A percentile compares a stretch with the other conserved stretches of the same genome.
These are phyloP conservation scores for Telopea speciosissima DNA, from an alignment of 177 flowering plant genomes.

Conservation along the genomic window DNA sequence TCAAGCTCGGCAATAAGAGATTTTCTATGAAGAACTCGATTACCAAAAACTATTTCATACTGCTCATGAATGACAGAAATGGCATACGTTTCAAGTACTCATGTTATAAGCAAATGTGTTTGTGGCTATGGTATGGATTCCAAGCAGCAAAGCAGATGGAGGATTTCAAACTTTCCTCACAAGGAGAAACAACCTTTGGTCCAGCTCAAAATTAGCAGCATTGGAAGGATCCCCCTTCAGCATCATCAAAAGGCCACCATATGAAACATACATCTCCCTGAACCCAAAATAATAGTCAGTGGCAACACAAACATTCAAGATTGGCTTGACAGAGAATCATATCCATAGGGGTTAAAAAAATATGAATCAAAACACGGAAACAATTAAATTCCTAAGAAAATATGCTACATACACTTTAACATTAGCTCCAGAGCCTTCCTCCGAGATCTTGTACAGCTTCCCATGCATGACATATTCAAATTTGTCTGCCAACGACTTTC, in stretches of 20 bases:
- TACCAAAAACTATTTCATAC: neutral
- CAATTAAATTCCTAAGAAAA: neutral
- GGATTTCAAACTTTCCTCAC: constrained; percentile 29
- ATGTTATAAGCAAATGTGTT: too few species aligned
- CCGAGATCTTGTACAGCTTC: constrained; percentile 65
- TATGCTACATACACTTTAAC: constrained; percentile 48
- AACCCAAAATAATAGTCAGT: constrained; percentile 2
- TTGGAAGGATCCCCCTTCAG: constrained; percentile 65
- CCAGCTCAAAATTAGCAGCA: constrained; percentile 58
- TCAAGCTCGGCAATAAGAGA: neutral
- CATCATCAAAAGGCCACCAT: constrained; percentile 89
- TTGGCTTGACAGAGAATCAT: too few species aligned
- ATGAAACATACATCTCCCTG: constrained; percentile 78
- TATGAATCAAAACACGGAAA: neutral
- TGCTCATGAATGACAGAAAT: neutral
- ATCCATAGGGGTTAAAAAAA: neutral
- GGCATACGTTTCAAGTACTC: neutral
- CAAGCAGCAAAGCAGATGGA: neutral
- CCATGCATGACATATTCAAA: constrained; percentile 97
- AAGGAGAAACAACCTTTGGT: constrained; percentile 77
- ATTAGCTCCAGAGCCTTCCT: constrained; percentile 39
- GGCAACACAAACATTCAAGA: neutral
- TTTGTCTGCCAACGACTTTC: constrained; percentile 73
- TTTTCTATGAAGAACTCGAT: neutral
- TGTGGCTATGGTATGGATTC: neutral